These are phyloP conservation scores for Oryza officinalis DNA, from an alignment of 176 grass and related monocot species.

Conservation along the genomic window DNA sequence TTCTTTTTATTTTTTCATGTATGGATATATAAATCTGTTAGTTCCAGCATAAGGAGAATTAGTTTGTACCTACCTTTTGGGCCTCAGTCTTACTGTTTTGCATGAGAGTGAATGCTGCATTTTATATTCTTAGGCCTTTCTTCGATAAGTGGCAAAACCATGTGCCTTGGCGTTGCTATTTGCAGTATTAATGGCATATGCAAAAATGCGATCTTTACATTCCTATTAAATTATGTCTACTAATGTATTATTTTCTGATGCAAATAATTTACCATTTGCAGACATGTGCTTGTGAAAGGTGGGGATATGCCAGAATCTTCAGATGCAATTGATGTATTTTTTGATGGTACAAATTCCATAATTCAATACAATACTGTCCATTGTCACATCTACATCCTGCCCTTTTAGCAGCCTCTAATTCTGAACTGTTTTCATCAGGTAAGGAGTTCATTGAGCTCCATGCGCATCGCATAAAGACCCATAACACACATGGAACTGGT, in stretches of 20 bases:
- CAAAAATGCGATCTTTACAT: not conserved
- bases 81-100: not conserved
- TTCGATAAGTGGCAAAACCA: slow-evolving; percentile 17
- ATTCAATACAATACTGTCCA: not conserved
- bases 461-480: slow-evolving; percentile 67
- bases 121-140: not conserved
- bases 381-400: not conserved
- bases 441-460: slow-evolving; percentile 75
- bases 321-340: slow-evolving; percentile 78
- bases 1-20: not conserved
- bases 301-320: slow-evolving; percentile 66
- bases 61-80: not conserved
- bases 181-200: slow-evolving; percentile 11
- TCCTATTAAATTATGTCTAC: not conserved
- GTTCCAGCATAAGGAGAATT: slow-evolving; percentile 4
- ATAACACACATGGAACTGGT: slow-evolving; percentile 90
- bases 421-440: slow-evolving; percentile 47
- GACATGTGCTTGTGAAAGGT: slow-evolving; percentile 95
- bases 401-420: not conserved
- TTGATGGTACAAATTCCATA: slow-evolving; percentile 61
- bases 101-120: not conserved
- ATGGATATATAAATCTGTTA: not conserved
- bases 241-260: not conserved
- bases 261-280: slow-evolving; percentile 42
- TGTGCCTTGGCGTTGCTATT: not conserved